phyloP scores from a whole-genome alignment of 805 yeast genomes.

The Saccharomycopsis selenospora region DNA sequence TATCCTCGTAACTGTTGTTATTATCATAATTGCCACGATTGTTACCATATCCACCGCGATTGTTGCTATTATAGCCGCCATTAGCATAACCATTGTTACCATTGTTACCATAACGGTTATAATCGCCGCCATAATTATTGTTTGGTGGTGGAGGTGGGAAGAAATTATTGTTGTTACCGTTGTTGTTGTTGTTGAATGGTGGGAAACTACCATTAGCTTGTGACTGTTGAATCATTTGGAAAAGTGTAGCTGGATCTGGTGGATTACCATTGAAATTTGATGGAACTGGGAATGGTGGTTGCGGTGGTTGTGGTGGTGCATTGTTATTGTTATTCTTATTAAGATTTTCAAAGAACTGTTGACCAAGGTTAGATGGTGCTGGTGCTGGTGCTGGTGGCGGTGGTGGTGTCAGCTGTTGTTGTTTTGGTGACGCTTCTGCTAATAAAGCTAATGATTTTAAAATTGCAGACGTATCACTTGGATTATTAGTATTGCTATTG shows the following conservation, averaged over 20 bases:
- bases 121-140: slow-evolving; percentile 7
- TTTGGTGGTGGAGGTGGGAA: slow-evolving; percentile 7
- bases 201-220: slow-evolving; percentile 23
- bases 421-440: slow-evolving; percentile 38
- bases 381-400: slow-evolving; percentile 12
- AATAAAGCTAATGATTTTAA: slow-evolving; percentile 64
- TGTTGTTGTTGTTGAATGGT: slow-evolving; percentile 13
- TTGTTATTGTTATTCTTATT: neutral
- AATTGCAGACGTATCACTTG: slow-evolving; percentile 51
- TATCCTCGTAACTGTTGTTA: neutral
- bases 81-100: slow-evolving; percentile 8
- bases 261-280: slow-evolving; percentile 25
- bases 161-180: slow-evolving; percentile 15
- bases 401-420: slow-evolving; percentile 10
- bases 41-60: neutral
- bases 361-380: slow-evolving; percentile 18
- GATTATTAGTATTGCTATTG: no score
- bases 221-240: slow-evolving; percentile 32
- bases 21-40: neutral
- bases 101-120: slow-evolving; percentile 6
- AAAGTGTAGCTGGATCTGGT: slow-evolving; percentile 36
- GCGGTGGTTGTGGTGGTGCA: no score
- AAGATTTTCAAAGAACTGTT: slow-evolving; percentile 3
- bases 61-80: no score
- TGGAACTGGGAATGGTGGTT: slow-evolving; percentile 18